A percentile compares a stretch with the other conserved stretches of the same genome.
phyloP scores from a whole-genome alignment of 2,329 filamentous ascomycete species.

The Phyllosticta citrichinensis region DNA sequence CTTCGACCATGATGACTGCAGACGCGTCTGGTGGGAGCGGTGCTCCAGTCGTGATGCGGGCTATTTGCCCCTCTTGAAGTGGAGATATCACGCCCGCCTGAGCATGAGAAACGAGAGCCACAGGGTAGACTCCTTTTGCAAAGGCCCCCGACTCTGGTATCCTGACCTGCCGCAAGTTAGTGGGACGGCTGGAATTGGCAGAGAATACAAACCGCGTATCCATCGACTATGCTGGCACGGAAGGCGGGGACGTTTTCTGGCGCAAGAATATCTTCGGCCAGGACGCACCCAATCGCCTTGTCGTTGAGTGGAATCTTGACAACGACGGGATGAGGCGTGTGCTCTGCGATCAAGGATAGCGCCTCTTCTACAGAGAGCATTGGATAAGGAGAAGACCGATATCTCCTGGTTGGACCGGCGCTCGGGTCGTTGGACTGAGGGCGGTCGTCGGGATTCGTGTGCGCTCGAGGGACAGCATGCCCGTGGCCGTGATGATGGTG shows the following conservation, averaged over 20 bases:
- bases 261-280: constrained; percentile 75
- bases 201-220: constrained; percentile 53
- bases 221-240: constrained; percentile 91
- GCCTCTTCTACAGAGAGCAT: constrained; percentile 85
- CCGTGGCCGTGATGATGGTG: constrained; percentile 44
- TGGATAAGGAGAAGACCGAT: constrained; percentile 80
- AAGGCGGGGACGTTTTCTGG: constrained; percentile 83
- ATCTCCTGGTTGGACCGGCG: constrained; percentile 54
- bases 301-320: constrained; percentile 52
- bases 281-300: constrained; percentile 61
- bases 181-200: background rate
- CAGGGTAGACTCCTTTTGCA: constrained; percentile 72
- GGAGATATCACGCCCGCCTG: constrained; percentile 56
- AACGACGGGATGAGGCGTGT: constrained; percentile 56
- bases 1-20: constrained; percentile 94
- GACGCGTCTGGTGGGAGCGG: constrained; percentile 81
- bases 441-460: constrained; percentile 55
- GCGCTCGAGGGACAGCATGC: constrained; percentile 48
- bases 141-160: constrained; percentile 31
- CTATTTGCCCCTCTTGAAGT: constrained; percentile 64
- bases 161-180: constrained; percentile 14
- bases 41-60: constrained; percentile 89
- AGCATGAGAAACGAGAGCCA: constrained; percentile 79
- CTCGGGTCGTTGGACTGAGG: constrained; percentile 49
- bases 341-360: constrained; percentile 57